These are phyloP conservation scores for Physaria fendleri DNA, from an alignment of 345 rosid genomes.

Conservation along the genomic window DNA sequence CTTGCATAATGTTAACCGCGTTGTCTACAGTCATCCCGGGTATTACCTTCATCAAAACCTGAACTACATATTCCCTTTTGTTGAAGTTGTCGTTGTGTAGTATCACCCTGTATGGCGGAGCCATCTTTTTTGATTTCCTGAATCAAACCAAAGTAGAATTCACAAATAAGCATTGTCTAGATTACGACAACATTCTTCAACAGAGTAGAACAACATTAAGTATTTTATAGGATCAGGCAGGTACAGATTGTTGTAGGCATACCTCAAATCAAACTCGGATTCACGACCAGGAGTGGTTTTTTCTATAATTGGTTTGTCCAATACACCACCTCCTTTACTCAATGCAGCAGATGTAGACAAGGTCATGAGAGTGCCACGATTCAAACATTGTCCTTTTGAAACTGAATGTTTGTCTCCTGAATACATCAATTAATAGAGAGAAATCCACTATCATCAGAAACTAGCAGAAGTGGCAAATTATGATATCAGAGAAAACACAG, in stretches of 20 bases:
- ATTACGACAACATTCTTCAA: no score
- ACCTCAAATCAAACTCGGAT: slow-evolving; percentile 76
- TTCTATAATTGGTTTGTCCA: slow-evolving; percentile 69
- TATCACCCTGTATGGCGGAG: slow-evolving; percentile 80
- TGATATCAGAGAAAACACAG: neutral
- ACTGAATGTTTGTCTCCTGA: slow-evolving; percentile 47
- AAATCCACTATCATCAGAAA: neutral
- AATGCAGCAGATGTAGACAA: slow-evolving; percentile 37
- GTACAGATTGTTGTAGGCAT: neutral
- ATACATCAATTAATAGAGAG: slow-evolving; percentile 1
- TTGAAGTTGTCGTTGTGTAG: slow-evolving; percentile 90
- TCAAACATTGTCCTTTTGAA: slow-evolving; percentile 46
- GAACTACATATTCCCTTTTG: slow-evolving; percentile 88
- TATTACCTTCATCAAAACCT: slow-evolving; percentile 92
- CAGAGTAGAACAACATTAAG: no score
- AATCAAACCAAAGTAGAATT: neutral
- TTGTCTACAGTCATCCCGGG: slow-evolving; percentile 92
- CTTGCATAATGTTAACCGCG: slow-evolving; percentile 96
- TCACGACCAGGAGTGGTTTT: slow-evolving; percentile 67
- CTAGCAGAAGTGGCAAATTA: neutral
- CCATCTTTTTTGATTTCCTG: slow-evolving; percentile 76
- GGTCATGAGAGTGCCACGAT: slow-evolving; percentile 48
- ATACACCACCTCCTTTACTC: slow-evolving; percentile 68
- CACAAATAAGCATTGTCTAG: neutral
- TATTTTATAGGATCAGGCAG: no score